Evolutionary conservation across 2,329 filamentous ascomycete genomes (phyloP).

Genomic region (Sclerotinia borealis): DNA sequence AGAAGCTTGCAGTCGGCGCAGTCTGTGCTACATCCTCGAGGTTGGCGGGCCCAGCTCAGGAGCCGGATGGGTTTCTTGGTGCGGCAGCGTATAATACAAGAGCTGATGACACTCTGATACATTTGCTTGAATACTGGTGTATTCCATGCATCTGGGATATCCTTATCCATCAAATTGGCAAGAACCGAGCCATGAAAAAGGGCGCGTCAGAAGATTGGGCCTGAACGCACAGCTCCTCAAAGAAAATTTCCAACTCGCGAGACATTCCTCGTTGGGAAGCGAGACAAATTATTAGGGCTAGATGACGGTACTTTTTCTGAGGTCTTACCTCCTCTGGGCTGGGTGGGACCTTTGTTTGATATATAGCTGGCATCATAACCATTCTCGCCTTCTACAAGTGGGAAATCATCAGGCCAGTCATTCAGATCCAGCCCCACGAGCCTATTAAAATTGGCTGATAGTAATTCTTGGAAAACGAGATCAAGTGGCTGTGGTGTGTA

Average conservation of each 20-base stretch:
- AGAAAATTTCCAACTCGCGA: not conserved
- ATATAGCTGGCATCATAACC: not conserved
- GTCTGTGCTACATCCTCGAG: not conserved
- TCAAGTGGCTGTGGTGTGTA: not conserved
- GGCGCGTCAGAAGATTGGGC: not conserved
- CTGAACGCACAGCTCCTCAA: not conserved
- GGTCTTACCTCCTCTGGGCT: too few species aligned
- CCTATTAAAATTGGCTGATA: too few species aligned
- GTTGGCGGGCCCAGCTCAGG: not conserved
- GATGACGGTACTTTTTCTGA: not conserved
- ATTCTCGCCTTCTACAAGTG: not conserved
- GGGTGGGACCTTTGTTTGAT: too few species aligned
- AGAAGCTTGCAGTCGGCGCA: not conserved
- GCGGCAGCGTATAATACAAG: not conserved
- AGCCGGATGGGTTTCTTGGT: not conserved
- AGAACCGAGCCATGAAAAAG: not conserved
- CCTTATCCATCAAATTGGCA: not conserved
- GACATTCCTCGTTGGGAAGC: not conserved
- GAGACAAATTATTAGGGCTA: not conserved
- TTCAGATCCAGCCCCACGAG: not conserved
- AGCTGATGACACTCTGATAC: not conserved
- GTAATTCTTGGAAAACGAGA: not conserved
- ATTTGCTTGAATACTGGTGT: not conserved
- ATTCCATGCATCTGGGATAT: not conserved
- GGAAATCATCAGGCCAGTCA: not conserved